Evolutionary conservation across 176 grass and related monocot genomes (phyloP).

Genomic region (Oryza glumipatula): DNA sequence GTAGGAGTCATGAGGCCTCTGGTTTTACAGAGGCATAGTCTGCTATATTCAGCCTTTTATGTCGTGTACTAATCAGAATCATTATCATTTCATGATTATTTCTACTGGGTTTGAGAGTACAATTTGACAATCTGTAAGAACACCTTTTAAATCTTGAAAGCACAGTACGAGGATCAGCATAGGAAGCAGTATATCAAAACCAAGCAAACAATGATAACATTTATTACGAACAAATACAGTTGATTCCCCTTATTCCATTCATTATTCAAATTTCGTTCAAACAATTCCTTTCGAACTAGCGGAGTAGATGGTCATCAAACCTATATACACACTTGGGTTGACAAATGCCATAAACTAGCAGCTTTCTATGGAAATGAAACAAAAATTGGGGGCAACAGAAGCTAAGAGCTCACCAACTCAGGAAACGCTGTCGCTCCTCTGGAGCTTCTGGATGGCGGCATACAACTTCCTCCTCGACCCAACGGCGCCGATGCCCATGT

Average conservation of each 20-base stretch:
- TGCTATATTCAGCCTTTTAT: not conserved
- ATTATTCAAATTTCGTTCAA: slow-evolving; percentile 36
- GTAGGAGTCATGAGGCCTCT: not conserved
- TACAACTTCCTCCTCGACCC: slow-evolving; percentile 89
- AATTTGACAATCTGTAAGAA: not conserved
- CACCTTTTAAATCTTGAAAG: not conserved
- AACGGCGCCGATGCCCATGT: slow-evolving; percentile 92
- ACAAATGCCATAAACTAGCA: not conserved
- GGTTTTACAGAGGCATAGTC: not conserved
- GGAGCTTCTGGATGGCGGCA: slow-evolving; percentile 68
- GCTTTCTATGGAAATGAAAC: slow-evolving; percentile 27
- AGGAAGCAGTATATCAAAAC: not conserved
- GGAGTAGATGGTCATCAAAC: slow-evolving; percentile 19
- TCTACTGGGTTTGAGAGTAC: not conserved
- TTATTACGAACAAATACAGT: slow-evolving; percentile 20
- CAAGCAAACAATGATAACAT: not conserved
- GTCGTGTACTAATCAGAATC: not conserved
- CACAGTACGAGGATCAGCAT: not conserved
- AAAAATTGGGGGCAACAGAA: slow-evolving; percentile 20
- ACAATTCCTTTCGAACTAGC: slow-evolving; percentile 16
- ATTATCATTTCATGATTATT: not conserved
- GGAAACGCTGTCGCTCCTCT: slow-evolving; percentile 43
- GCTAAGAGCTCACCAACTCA: slow-evolving; percentile 56
- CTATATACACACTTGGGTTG: slow-evolving; percentile 43
- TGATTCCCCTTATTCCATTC: slow-evolving; percentile 27